These are phyloP conservation scores for Suillus variegatus DNA, from an alignment of 768 basidiomycete species.

Conservation along the genomic window DNA sequence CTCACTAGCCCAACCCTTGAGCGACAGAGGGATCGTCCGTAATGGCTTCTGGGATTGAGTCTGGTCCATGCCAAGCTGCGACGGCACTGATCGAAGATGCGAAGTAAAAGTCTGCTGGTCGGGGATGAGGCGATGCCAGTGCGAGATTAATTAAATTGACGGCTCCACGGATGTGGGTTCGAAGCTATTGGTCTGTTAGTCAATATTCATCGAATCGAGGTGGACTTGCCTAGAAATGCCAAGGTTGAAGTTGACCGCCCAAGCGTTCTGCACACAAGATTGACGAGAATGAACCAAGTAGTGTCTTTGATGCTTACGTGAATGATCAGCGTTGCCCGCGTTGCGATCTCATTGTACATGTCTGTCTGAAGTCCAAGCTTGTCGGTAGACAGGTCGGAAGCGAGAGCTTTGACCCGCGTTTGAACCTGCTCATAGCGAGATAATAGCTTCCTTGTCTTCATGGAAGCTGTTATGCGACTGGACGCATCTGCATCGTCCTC, in stretches of 20 bases:
- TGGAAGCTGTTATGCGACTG: conserved; percentile 41
- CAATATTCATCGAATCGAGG: too few species aligned
- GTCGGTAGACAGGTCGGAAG: conserved; percentile 43
- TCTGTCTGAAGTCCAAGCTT: conserved; percentile 40
- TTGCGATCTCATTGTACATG: conserved; percentile 38
- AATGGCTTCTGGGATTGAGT: conserved; percentile 23
- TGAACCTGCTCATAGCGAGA: conserved; percentile 13
- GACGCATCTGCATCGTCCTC: conserved; percentile 44
- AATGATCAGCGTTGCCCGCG: conserved; percentile 44
- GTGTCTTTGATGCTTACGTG: conserved; percentile 33
- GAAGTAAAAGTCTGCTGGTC: conserved; percentile 48
- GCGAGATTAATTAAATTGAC: conserved; percentile 52
- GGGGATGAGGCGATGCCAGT: conserved; percentile 35
- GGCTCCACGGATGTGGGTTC: conserved; percentile 51
- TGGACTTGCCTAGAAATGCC: conserved; percentile 25
- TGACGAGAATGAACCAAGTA: background rate
- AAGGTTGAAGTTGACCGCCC: conserved; percentile 59
- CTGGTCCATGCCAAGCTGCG: conserved; percentile 21
- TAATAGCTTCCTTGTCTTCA: conserved; percentile 37
- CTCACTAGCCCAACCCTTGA: conserved; percentile 37
- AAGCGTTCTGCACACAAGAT: conserved; percentile 42
- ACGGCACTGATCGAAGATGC: conserved; percentile 46
- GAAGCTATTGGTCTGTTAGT: conserved; percentile 32
- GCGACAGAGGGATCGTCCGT: conserved; percentile 24
- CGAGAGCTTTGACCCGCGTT: conserved; percentile 40